Percentiles rank a stretch among this genome's conserved stretches.
phyloP scores from a whole-genome alignment of 345 rosid species.

The Nephelium lappaceum region DNA sequence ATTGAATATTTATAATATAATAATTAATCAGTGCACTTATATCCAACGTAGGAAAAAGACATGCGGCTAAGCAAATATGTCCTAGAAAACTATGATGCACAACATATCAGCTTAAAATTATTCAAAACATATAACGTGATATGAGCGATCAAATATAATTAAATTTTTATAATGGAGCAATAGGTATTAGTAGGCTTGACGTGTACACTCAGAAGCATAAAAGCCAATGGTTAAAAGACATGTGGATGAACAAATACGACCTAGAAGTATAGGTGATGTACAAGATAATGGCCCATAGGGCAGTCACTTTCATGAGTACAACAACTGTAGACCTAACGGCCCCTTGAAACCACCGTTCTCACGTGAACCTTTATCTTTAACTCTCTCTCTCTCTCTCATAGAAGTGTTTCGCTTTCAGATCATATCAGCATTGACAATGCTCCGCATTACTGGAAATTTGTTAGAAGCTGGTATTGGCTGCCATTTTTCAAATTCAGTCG shows the following conservation, averaged over 20 bases:
- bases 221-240: no score
- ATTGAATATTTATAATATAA: no score
- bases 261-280: no score
- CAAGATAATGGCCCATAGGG: background rate
- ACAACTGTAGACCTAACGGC: conserved; percentile 29
- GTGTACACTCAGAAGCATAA: no score
- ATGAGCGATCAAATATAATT: no score
- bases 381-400: background rate
- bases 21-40: no score
- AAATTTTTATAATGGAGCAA: no score
- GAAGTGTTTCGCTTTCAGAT: conserved; percentile 19
- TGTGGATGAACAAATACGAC: no score
- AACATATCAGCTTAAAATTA: no score
- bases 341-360: conserved; percentile 18
- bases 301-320: conserved; percentile 23
- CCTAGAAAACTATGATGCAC: background rate
- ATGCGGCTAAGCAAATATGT: background rate
- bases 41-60: background rate
- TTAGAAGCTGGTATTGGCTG: background rate
- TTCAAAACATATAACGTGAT: no score
- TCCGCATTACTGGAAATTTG: conserved; percentile 27
- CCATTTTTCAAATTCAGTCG: background rate
- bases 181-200: no score
- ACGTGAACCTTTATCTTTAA: conserved; percentile 26
- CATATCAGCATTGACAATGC: background rate